Percentiles rank a stretch among this genome's conserved stretches.
Evolutionary conservation across 495 filamentous ascomycete species (phyloP).

Genomic region (Talaromyces thailandensis): DNA sequence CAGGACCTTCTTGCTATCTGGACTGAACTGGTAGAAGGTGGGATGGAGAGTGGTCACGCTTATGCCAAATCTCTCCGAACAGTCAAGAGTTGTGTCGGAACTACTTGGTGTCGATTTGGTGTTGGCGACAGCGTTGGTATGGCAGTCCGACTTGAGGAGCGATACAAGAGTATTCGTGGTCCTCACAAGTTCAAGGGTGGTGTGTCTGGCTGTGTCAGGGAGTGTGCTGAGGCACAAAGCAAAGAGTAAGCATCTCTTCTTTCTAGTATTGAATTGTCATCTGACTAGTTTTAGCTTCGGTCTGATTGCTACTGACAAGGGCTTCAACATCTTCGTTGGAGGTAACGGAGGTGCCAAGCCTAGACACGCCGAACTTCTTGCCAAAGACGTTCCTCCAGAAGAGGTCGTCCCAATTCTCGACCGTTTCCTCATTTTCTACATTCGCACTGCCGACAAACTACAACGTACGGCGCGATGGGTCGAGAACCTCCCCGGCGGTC

Average conservation of each 20-base stretch:
- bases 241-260: slow-evolving; percentile 58
- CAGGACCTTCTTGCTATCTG: slow-evolving; percentile 89
- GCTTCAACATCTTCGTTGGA: slow-evolving; percentile 90
- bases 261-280: not conserved
- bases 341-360: slow-evolving; percentile 92
- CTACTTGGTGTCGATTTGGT: slow-evolving; percentile 90
- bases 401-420: slow-evolving; percentile 83
- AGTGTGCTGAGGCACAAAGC: slow-evolving; percentile 93
- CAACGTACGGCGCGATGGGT: slow-evolving; percentile 93
- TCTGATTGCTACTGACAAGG: slow-evolving; percentile 88
- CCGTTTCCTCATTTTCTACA: slow-evolving; percentile 93
- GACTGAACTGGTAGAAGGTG: slow-evolving; percentile 73
- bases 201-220: slow-evolving; percentile 84
- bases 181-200: slow-evolving; percentile 95
- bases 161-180: slow-evolving; percentile 85
- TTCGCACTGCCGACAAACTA: slow-evolving; percentile 90
- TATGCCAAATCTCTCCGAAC: slow-evolving; percentile 90
- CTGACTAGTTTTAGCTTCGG: slow-evolving; percentile 53
- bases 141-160: slow-evolving; percentile 84
- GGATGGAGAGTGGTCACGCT: slow-evolving; percentile 93
- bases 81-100: slow-evolving; percentile 92
- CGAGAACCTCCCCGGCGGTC: slow-evolving; percentile 77
- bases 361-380: slow-evolving; percentile 75
- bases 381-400: slow-evolving; percentile 81
- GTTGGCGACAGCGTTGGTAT: slow-evolving; percentile 96